These are phyloP conservation scores for Scheffersomyces lignosus DNA, from an alignment of 805 yeast genomes.

Conservation along the genomic window DNA sequence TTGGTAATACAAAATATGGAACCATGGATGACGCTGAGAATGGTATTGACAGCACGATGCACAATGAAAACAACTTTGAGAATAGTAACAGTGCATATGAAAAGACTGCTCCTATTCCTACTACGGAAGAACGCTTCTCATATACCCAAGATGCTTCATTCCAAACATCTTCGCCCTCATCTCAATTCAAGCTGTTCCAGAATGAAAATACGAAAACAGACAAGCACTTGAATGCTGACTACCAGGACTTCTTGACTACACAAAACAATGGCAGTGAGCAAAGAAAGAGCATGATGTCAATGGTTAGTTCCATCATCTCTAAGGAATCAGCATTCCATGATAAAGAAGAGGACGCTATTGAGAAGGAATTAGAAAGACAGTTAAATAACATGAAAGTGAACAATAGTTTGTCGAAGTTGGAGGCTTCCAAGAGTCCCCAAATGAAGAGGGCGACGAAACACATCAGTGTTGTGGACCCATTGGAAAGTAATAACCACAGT, in stretches of 20 bases:
- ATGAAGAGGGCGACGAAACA: too few relatives aligned
- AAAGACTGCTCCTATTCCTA: background rate
- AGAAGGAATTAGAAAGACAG: constrained; percentile 39
- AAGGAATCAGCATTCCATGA: constrained; percentile 28
- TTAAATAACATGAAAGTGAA: constrained; percentile 32
- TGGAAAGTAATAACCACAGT: background rate
- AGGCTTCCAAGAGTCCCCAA: background rate
- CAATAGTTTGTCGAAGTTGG: constrained; percentile 1
- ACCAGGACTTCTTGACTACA: constrained; percentile 24
- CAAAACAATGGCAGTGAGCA: constrained; percentile 1
- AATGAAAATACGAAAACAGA: constrained; percentile 7
- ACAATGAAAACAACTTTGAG: too few relatives aligned
- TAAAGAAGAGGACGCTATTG: constrained; percentile 31
- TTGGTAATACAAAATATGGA: too few relatives aligned
- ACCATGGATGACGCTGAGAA: too few relatives aligned
- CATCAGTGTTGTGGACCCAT: too few relatives aligned
- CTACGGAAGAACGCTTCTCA: background rate
- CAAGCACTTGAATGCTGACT: constrained; percentile 22
- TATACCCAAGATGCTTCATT: too few relatives aligned
- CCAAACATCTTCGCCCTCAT: too few relatives aligned
- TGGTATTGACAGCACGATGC: too few relatives aligned
- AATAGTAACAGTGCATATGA: too few relatives aligned
- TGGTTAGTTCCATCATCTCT: constrained; percentile 43
- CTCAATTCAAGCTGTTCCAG: constrained; percentile 18
- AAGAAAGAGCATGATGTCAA: constrained; percentile 38